Conservation (phyloP, 306 rosid genomes). For the Comarum palustre region DNA sequence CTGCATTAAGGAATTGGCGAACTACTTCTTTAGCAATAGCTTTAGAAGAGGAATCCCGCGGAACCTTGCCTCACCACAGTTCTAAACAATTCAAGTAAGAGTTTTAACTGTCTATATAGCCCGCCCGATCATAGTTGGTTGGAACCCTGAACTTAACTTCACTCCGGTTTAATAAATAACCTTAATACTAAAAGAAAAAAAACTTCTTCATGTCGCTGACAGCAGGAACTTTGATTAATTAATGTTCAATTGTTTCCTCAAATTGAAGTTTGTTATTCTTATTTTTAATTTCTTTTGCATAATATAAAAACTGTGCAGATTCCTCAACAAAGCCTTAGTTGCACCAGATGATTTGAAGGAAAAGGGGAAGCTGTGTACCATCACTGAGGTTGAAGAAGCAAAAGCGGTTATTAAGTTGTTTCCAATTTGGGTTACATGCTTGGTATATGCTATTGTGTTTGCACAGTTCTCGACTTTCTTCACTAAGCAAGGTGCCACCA, state of each 20-base stretch:
- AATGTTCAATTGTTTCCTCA: no score
- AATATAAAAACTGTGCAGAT: no score
- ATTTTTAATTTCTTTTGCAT: no score
- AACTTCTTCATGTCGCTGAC: no score
- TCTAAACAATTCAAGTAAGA: slow-evolving; percentile 30
- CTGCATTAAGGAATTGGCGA: slow-evolving; percentile 29
- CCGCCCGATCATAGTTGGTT: no score
- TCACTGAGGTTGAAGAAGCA: slow-evolving; percentile 47
- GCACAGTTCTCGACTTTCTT: slow-evolving; percentile 50
- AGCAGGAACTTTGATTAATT: no score
- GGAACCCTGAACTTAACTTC: no score
- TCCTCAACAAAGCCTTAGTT: slow-evolving; percentile 47
- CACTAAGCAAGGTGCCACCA: slow-evolving; percentile 53
- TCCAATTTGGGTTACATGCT: slow-evolving; percentile 48
- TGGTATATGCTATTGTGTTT: slow-evolving; percentile 38
- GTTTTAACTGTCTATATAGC: no score
- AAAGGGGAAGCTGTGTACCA: slow-evolving; percentile 19
- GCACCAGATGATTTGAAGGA: slow-evolving; percentile 23
- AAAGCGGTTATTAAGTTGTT: slow-evolving; percentile 37
- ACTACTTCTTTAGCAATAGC: slow-evolving; percentile 4
- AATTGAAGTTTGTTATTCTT: no score
- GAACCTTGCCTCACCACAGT: slow-evolving; percentile 20
- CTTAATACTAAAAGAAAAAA: no score
- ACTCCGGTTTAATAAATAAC: no score
- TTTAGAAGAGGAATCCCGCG: slow-evolving; percentile 29